phyloP scores from a whole-genome alignment of 2,329 filamentous ascomycete genomes.

The Metarhizium robertsii region DNA sequence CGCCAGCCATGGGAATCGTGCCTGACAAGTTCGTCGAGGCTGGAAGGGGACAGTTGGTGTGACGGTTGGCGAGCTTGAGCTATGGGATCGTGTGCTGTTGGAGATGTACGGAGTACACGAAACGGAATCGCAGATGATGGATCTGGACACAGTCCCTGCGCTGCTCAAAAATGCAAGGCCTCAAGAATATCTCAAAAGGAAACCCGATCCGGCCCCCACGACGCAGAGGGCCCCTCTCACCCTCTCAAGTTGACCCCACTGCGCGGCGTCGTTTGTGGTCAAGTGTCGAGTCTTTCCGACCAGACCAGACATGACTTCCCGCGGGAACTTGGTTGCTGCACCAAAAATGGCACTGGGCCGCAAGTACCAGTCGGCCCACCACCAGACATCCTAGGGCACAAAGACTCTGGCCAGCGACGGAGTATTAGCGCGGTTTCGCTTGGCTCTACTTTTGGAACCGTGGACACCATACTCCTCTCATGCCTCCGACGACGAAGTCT shows the following conservation, averaged over 20 bases:
- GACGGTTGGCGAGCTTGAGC: not conserved
- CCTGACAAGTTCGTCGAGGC: not conserved
- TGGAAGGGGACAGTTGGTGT: not conserved
- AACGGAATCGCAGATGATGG: too few species aligned
- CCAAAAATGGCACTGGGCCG: not conserved
- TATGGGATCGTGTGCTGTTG: too few species aligned
- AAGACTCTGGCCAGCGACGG: not conserved
- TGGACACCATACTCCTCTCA: not conserved
- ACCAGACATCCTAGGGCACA: not conserved
- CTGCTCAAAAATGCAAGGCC: too few species aligned
- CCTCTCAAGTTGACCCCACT: too few species aligned
- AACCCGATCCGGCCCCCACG: not conserved
- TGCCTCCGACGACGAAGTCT: not conserved
- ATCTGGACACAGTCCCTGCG: too few species aligned
- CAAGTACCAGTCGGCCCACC: not conserved
- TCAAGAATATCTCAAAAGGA: too few species aligned
- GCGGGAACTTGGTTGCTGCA: not conserved
- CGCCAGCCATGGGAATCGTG: slow-evolving; percentile 11
- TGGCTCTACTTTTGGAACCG: not conserved
- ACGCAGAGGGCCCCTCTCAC: not conserved
- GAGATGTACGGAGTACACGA: too few species aligned
- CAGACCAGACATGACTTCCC: too few species aligned
- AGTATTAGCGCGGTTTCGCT: not conserved
- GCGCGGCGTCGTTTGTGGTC: too few species aligned
- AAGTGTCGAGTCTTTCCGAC: too few species aligned